These are phyloP conservation scores for Coriolopsis trogii DNA, from an alignment of 1,284 basidiomycete genomes.

Conservation along the genomic window DNA sequence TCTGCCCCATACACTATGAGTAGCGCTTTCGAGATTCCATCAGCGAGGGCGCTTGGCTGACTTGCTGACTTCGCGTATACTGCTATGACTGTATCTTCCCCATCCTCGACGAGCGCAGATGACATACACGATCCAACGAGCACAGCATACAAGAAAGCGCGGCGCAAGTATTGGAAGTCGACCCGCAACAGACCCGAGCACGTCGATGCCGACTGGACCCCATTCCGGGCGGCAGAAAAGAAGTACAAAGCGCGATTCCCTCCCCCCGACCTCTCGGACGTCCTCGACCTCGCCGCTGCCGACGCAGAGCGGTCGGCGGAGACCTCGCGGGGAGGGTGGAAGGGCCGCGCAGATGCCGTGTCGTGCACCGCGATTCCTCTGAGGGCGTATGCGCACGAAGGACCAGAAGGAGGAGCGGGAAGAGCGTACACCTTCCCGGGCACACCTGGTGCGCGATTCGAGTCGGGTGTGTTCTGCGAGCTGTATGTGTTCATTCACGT, in stretches of 20 bases:
- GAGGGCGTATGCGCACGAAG: too few relatives aligned
- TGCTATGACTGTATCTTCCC: constrained; percentile 10
- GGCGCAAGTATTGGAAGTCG: constrained; percentile 57
- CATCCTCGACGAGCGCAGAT: neutral
- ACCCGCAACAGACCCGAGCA: constrained; percentile 53
- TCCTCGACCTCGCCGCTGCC: constrained; percentile 65
- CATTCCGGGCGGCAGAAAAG: constrained; percentile 77
- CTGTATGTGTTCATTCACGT: constrained; percentile 31
- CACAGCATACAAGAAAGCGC: constrained; percentile 66
- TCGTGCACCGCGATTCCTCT: constrained; percentile 37
- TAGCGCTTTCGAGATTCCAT: too few relatives aligned
- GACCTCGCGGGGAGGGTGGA: constrained; percentile 49
- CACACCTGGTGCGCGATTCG: constrained; percentile 52
- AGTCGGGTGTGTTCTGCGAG: constrained; percentile 6
- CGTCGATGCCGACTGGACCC: constrained; percentile 59
- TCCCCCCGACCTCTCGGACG: constrained; percentile 67
- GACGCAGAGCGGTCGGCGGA: constrained; percentile 44
- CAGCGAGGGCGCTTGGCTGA: too few relatives aligned
- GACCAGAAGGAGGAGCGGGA: constrained; percentile 1
- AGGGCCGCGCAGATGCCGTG: constrained; percentile 43
- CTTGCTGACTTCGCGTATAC: too few relatives aligned
- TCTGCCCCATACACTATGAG: too few relatives aligned
- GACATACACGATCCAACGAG: constrained; percentile 45
- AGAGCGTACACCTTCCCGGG: constrained; percentile 54
- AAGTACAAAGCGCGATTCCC: constrained; percentile 76